Base-by-base conservation (phyloP, 129 eudicot species). In the Oenanthe sinensis region DNA sequence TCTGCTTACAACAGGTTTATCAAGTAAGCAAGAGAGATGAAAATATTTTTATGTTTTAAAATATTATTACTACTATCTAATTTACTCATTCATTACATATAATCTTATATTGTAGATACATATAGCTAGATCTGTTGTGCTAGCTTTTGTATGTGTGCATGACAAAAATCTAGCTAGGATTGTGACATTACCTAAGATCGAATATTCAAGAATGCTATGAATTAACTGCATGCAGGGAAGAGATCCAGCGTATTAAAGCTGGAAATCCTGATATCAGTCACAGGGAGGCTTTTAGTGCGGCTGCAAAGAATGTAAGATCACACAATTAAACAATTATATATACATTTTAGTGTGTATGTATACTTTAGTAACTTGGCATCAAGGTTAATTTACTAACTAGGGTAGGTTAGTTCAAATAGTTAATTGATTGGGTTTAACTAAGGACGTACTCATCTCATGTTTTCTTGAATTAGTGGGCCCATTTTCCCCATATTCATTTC, bases 201-300 rank as follows among this genome's bases (percentile, higher is more conserved):
- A 28, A 74, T 28, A 74, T n/a, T 74, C n/a, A 14, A 45, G 30
- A 47, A 74, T 45, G 30, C 77, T 74, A n/a, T 46, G 42, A 77
- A 43, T n/a, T n/a, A 42, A 71, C 75, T 78, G 88, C 84, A 95
- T 76, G 87, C 85, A 96, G 99, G 96, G 99, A 96, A 79, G 99
- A 96, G 91, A 96, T 96, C 96, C 99, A 96, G 88, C 99, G 99
- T 76, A 96, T 96, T 89, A 96, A 96, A 90, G 99, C 99, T 79
- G 97, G 91, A 87, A 96, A 96, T 86, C 99, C 99, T 82, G 99
- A 96, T 89, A 96, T 96, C 75, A 96, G 97, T 78, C 99, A 96
- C 90, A 96, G 99, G 88, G 99, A 96, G 87, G 99, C 99, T 74
- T 96, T 96, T 88, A 96, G 99, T 90, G 97, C 99, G 3, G 99